Evolutionary conservation across 164 flowering plant genomes (phyloP).

Genomic region (Berberis thunbergii): DNA sequence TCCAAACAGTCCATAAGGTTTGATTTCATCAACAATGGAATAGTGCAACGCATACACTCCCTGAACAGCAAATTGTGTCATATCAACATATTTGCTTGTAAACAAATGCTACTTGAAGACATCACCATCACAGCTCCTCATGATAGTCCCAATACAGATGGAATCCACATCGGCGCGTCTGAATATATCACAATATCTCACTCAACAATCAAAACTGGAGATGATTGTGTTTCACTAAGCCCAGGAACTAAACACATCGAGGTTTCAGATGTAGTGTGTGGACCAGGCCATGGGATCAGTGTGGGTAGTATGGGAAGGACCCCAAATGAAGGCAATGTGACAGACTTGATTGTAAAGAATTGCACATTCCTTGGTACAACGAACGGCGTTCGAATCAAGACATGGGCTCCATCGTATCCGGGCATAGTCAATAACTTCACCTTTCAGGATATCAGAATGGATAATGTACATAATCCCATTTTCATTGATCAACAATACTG

Average conservation of each 20-base stretch:
- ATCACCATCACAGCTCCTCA: constrained; percentile 24
- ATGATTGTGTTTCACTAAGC: constrained; percentile 38
- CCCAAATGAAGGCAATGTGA: not conserved
- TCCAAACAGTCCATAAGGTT: constrained; percentile 23
- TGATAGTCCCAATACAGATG: constrained; percentile 43
- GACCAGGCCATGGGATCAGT: constrained; percentile 48
- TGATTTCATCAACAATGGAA: constrained; percentile 20
- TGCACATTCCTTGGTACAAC: not conserved
- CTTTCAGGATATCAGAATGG: not conserved
- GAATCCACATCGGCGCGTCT: constrained; percentile 28
- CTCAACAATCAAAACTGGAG: constrained; percentile 30
- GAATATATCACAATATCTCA: constrained; percentile 12
- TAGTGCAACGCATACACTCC: constrained; percentile 11
- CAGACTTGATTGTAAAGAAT: not conserved
- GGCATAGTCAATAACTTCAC: not conserved
- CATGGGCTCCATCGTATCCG: not conserved
- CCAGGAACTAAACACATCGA: constrained; percentile 19
- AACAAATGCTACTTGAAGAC: constrained; percentile 10
- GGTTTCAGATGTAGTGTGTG: constrained; percentile 23
- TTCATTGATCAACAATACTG: not conserved
- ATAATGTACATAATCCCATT: constrained; percentile 1
- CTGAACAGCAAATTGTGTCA: constrained; percentile 31
- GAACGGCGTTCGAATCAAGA: not conserved
- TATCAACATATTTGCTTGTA: constrained; percentile 18
- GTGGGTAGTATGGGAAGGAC: not conserved